Conservation (phyloP, 768 basidiomycete species). For the Rhodotorula toruloides region DNA sequence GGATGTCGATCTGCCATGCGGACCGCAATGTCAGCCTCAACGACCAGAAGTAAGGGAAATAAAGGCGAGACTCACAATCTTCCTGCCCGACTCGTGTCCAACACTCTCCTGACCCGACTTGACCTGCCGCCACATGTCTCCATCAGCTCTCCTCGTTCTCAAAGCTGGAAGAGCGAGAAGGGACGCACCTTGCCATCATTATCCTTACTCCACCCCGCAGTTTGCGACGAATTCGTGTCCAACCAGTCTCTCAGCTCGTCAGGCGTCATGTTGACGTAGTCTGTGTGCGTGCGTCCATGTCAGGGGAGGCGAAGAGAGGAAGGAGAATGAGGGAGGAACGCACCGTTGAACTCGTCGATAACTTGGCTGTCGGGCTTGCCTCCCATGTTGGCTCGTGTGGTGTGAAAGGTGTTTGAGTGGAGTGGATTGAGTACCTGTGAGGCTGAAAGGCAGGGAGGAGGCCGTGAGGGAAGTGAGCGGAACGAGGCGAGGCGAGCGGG, state of each 20-base stretch:
- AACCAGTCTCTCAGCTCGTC: slow-evolving; percentile 48
- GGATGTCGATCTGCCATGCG: slow-evolving; percentile 43
- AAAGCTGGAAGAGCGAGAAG: too few relatives aligned
- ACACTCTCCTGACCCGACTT: slow-evolving; percentile 25
- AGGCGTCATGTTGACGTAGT: slow-evolving; percentile 50
- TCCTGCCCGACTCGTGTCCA: slow-evolving; percentile 43
- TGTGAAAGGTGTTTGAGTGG: not conserved
- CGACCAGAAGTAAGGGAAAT: not conserved
- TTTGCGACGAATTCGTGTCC: slow-evolving; percentile 44
- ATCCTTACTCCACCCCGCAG: slow-evolving; percentile 45
- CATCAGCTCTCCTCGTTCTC: too few relatives aligned
- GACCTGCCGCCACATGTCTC: slow-evolving; percentile 18
- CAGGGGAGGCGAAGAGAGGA: not conserved
- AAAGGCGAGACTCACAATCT: slow-evolving; percentile 42
- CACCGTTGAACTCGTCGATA: slow-evolving; percentile 46
- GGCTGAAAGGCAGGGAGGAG: not conserved
- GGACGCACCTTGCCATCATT: slow-evolving; percentile 43
- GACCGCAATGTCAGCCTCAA: not conserved
- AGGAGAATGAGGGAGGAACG: not conserved
- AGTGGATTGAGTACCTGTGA: not conserved
- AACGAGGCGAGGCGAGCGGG: too few relatives aligned
- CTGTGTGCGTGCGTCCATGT: slow-evolving; percentile 23
- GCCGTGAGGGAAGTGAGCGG: not conserved
- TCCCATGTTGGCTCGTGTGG: slow-evolving; percentile 39
- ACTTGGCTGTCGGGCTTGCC: slow-evolving; percentile 47